A percentile compares a stretch with the other conserved stretches of the same genome.
Conservation (phyloP, 495 filamentous ascomycete genomes). For the Ramalina intermedia region DNA sequence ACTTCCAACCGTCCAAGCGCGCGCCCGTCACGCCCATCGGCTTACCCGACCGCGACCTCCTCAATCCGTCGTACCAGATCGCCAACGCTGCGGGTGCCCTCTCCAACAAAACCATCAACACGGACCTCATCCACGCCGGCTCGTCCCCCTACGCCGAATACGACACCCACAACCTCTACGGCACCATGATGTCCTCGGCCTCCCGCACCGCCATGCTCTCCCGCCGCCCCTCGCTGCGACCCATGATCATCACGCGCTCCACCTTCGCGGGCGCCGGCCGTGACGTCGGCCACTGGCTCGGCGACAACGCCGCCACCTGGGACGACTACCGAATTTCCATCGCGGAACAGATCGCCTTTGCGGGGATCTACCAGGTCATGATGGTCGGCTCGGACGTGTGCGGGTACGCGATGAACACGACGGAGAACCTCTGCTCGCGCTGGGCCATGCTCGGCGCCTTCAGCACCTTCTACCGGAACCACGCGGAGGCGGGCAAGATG, state of each 20-base stretch:
- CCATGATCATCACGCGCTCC: slow-evolving; percentile 69
- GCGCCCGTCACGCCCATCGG: slow-evolving; percentile 22
- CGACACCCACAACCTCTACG: slow-evolving; percentile 77
- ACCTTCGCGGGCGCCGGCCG: slow-evolving; percentile 71
- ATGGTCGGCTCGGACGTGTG: slow-evolving; percentile 81
- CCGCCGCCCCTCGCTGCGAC: slow-evolving; percentile 51
- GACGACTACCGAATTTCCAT: slow-evolving; percentile 56
- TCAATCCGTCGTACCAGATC: slow-evolving; percentile 62
- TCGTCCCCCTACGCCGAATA: slow-evolving; percentile 59
- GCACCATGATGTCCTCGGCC: slow-evolving; percentile 66
- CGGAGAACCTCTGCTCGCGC: slow-evolving; percentile 64
- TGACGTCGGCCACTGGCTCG: slow-evolving; percentile 77
- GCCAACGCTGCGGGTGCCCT: slow-evolving; percentile 56
- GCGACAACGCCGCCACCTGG: slow-evolving; percentile 70
- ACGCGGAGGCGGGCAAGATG: slow-evolving; percentile 38
- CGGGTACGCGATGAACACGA: slow-evolving; percentile 59
- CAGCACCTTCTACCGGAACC: slow-evolving; percentile 72
- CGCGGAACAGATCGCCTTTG: slow-evolving; percentile 54
- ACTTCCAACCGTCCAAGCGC: slow-evolving; percentile 46
- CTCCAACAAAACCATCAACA: slow-evolving; percentile 60
- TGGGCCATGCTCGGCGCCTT: slow-evolving; percentile 78
- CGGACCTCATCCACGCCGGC: slow-evolving; percentile 58
- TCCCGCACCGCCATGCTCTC: slow-evolving; percentile 53
- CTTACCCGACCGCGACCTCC: slow-evolving; percentile 47
- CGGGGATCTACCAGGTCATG: slow-evolving; percentile 68